Base-by-base conservation (phyloP, 306 rosid species). In the Begonia peltatifolia region DNA sequence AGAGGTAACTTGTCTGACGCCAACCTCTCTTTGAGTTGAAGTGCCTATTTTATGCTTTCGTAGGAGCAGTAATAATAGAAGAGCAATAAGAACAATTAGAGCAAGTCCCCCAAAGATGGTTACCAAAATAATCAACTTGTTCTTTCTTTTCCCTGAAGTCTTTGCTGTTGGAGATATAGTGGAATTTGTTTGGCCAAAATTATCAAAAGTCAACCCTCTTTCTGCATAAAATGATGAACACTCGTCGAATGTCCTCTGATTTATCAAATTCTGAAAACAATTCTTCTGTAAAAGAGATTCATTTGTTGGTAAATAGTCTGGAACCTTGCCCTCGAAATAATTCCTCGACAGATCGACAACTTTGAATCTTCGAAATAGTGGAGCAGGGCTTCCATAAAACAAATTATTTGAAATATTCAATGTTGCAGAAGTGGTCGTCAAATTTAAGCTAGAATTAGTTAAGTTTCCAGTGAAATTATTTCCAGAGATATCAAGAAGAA, bases 41-140 rank as follows among this genome's bases (percentile, higher is more conserved):
- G 63, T 41, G 9, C 73, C 75, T 52, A 71, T 71, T 76, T 50
- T 78, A 17, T 77, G 72, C 16, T 50, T 50, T 58, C 77, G 61
- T 47, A 68, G 42, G 15, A 76, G 30, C 13, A 61, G 46, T 22
- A 76, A 23, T 46, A 73, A 44, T 38, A 80, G 25, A 50, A 74
- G 23, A 36, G 63, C 69, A 67, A 80, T 52, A 55, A 85, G 50
- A 30, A 71, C 64, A 58, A 83, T 66, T 47, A 85, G 67, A 52
- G 85, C 94, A 56, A 78, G 3, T 60, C 94, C 94, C 25, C 97
- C 92, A 0, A 85, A 74, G 59, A 78, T 83, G 23, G 73, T 80
- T 4, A 85, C 97, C 72, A 90, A 53, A 60, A 85, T 67, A 55
- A 82, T 73, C 47, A 64, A 56, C 23, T 47, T 61, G 62, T 67